These are phyloP conservation scores for Fonsecaea nubica DNA, from an alignment of 2,329 filamentous ascomycete genomes.

Conservation along the genomic window DNA sequence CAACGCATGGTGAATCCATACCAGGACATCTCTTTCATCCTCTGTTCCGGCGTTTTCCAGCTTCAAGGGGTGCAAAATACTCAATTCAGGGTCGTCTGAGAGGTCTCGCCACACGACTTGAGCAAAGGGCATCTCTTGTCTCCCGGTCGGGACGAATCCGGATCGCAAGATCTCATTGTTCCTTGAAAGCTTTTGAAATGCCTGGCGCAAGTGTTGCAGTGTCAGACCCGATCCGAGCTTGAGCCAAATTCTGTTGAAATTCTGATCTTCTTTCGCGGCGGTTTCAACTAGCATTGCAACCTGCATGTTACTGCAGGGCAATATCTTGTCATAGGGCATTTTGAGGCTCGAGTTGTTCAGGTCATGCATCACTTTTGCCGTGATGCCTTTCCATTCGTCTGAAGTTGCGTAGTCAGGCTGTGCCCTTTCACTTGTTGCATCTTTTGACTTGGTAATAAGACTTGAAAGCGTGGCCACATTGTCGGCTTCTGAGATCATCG, in stretches of 20 bases:
- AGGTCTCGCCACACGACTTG: conserved; percentile 69
- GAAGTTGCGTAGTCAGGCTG: conserved; percentile 14
- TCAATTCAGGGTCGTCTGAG: conserved; percentile 43
- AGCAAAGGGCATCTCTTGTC: conserved; percentile 57
- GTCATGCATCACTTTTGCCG: conserved; percentile 5
- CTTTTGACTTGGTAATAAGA: conserved; percentile 7
- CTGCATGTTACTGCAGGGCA: conserved; percentile 75
- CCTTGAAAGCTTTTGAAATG: conserved; percentile 58
- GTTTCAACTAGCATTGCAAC: conserved; percentile 82
- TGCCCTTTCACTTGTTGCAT: not conserved
- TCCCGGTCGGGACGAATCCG: conserved; percentile 67
- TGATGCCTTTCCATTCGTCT: conserved; percentile 26
- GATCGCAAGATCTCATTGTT: conserved; percentile 73
- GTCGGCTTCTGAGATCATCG: conserved; percentile 66
- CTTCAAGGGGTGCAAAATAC: conserved; percentile 65
- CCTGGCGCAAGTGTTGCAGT: conserved; percentile 52
- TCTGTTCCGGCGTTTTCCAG: conserved; percentile 45
- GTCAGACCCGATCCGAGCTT: conserved; percentile 54
- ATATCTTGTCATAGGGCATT: conserved; percentile 47
- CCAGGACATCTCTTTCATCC: conserved; percentile 44
- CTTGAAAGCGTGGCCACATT: conserved; percentile 47
- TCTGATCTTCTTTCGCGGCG: conserved; percentile 62
- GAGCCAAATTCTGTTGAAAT: conserved; percentile 79
- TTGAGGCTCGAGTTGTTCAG: not conserved
- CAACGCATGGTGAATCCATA: conserved; percentile 79